Percentiles rank a stretch among this genome's conserved stretches.
Evolutionary conservation across 2,329 filamentous ascomycete genomes (phyloP).

Genomic region (Kalmusia sp.): DNA sequence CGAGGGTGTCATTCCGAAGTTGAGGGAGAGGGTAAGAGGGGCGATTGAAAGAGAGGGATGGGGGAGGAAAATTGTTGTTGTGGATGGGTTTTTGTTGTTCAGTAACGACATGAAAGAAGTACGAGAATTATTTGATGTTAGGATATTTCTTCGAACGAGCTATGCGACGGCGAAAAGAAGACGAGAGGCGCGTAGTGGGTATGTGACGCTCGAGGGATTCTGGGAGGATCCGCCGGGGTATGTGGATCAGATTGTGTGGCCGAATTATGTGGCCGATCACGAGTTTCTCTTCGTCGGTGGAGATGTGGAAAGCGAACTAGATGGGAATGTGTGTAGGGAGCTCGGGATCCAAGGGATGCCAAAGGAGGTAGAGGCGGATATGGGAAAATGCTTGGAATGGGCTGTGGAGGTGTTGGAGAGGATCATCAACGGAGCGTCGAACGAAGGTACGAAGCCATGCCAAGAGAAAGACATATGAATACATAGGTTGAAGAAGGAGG

Average conservation of each 20-base stretch:
- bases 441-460: background rate
- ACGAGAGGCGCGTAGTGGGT: constrained; percentile 73
- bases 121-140: constrained; percentile 71
- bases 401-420: constrained; percentile 31
- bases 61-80: constrained; percentile 61
- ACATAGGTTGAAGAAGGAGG: background rate
- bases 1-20: constrained; percentile 42
- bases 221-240: constrained; percentile 96
- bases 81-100: constrained; percentile 91
- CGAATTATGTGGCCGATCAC: constrained; percentile 86
- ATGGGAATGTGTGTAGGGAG: constrained; percentile 47
- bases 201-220: constrained; percentile 83
- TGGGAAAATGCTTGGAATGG: constrained; percentile 42
- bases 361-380: constrained; percentile 42
- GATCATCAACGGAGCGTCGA: constrained; percentile 19
- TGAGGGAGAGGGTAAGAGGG: constrained; percentile 30
- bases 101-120: constrained; percentile 61
- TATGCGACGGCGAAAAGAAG: constrained; percentile 69
- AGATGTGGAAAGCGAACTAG: constrained; percentile 67
- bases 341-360: constrained; percentile 48
- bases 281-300: constrained; percentile 77
- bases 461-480: background rate
- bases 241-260: constrained; percentile 94
- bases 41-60: constrained; percentile 23
- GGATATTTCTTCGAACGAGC: constrained; percentile 75